A percentile compares a stretch with the other conserved stretches of the same genome.
Evolutionary conservation across 2,329 filamentous ascomycete genomes (phyloP).

Genomic region (Westerdykella sp.): DNA sequence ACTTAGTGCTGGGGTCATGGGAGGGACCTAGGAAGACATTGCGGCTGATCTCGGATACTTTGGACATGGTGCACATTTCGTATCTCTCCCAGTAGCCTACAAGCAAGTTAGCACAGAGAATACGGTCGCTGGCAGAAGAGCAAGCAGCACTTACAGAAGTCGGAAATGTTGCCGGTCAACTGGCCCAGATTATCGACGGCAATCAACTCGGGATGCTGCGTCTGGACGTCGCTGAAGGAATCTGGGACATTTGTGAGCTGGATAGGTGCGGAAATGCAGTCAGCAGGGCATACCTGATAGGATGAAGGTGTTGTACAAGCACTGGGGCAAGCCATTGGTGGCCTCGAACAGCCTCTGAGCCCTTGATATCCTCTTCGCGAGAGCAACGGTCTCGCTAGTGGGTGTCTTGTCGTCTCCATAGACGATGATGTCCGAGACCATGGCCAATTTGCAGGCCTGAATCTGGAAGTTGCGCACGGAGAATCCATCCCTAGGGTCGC

Average conservation of each 20-base stretch:
- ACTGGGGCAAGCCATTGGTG: slow-evolving; percentile 53
- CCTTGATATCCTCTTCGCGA: slow-evolving; percentile 58
- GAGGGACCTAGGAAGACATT: slow-evolving; percentile 91
- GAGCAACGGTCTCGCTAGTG: slow-evolving; percentile 58
- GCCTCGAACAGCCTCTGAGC: slow-evolving; percentile 70
- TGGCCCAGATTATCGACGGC: slow-evolving; percentile 66
- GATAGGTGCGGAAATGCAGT: slow-evolving; percentile 43
- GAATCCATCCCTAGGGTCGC: slow-evolving; percentile 84
- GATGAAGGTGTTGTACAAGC: slow-evolving; percentile 79
- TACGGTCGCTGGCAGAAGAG: neutral
- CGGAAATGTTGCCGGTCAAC: slow-evolving; percentile 70
- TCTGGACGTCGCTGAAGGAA: slow-evolving; percentile 53
- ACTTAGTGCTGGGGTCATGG: slow-evolving; percentile 57
- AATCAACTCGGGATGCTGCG: slow-evolving; percentile 62
- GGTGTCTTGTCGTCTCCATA: slow-evolving; percentile 69
- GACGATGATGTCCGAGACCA: slow-evolving; percentile 84
- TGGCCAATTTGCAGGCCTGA: slow-evolving; percentile 79
- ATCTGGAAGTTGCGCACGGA: slow-evolving; percentile 97
- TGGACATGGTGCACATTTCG: slow-evolving; percentile 93
- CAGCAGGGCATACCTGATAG: slow-evolving; percentile 47
- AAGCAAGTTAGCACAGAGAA: neutral
- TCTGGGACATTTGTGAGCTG: slow-evolving; percentile 54
- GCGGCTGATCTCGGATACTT: slow-evolving; percentile 76
- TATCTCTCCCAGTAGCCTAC: slow-evolving; percentile 70
- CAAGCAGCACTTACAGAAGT: slow-evolving; percentile 58